Conservation (phyloP, 176 grass and related monocot species). For the Pontederia crassipes region DNA sequence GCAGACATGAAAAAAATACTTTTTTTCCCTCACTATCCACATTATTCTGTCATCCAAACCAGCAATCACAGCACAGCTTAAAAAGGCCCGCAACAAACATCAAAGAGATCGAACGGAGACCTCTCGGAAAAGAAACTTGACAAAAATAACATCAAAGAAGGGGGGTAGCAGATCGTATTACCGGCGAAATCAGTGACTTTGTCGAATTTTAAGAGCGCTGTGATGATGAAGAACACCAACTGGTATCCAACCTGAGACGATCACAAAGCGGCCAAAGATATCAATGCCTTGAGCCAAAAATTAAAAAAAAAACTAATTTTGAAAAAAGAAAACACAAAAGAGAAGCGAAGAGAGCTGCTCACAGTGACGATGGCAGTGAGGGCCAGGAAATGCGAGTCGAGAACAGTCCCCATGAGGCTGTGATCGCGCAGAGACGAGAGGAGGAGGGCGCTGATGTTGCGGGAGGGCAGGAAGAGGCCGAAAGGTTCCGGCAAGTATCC, state of each 20-base stretch:
- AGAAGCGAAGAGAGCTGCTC: neutral
- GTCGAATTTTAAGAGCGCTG: conserved; percentile 76
- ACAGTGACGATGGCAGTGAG: conserved; percentile 93
- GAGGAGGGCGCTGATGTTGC: too few relatives aligned
- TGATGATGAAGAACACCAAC: conserved; percentile 87
- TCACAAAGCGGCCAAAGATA: neutral
- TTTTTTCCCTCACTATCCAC: too few relatives aligned
- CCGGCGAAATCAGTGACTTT: conserved; percentile 98
- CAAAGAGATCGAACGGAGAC: neutral
- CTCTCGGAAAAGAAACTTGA: neutral
- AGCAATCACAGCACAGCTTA: too few relatives aligned
- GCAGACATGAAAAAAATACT: too few relatives aligned
- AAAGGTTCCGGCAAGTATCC: too few relatives aligned
- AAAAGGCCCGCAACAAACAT: too few relatives aligned
- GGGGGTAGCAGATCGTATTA: conserved; percentile 8
- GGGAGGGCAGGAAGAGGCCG: too few relatives aligned
- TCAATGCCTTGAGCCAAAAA: neutral
- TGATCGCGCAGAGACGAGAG: too few relatives aligned
- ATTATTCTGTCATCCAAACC: too few relatives aligned
- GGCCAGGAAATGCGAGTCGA: conserved; percentile 88
- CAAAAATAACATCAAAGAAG: neutral
- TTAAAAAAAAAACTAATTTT: neutral
- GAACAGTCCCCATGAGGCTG: conserved; percentile 54
- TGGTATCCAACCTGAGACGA: conserved; percentile 67
- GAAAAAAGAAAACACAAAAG: neutral